Base-by-base conservation (phyloP, 2,329 filamentous ascomycete species). In the Trichoderma oligosporum region DNA sequence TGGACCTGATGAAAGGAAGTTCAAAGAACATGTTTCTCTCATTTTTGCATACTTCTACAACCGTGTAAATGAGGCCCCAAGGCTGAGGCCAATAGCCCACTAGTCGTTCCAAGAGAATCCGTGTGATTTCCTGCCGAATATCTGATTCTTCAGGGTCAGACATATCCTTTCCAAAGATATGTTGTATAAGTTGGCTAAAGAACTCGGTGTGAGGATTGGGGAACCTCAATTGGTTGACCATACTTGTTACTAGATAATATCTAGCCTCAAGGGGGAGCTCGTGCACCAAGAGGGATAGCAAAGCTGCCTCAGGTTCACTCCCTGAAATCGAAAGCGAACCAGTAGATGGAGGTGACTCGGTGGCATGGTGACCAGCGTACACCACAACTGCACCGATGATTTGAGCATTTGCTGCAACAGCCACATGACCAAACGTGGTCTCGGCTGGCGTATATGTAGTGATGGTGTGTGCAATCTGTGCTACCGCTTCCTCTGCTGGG, bases 1-100 rank as follows among this genome's bases (percentile, higher is more conserved):
- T 84, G 63, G 87, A 83, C 77, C 96, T 95, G 74, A 97, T 89
- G 67, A 96, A 97, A 24, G 90, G 89, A 63, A 96, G 80, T 49
- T 94, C 89, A 78, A 95, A 97, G 78, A 99, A 96, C 68, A 85
- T 85, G 72, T 93, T 95, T 68, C 86, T 89, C 54, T 89, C 86
- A 70, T 96, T 97, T 78, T 96, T 95, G 64, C 96, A 80, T 57
- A 99, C 81, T 76, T 97, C 94, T 61, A 94, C 77, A 60, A 96
- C 82, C 33, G 91, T 93, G 61, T 92, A 86, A 70, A 97, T 86
- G 41, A 99, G 77, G 11, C 95, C 95, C 93, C 93, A 97, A 16
- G 95, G 93, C 70, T 97, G 93, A 52, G 93, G 93, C 75, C 92
- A 91, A 71, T 90, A 91, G 20, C 91, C 88, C 59, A 95, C 83